These are phyloP conservation scores for Erigeron canadensis DNA, from an alignment of 129 eudicot genomes.

Conservation along the genomic window DNA sequence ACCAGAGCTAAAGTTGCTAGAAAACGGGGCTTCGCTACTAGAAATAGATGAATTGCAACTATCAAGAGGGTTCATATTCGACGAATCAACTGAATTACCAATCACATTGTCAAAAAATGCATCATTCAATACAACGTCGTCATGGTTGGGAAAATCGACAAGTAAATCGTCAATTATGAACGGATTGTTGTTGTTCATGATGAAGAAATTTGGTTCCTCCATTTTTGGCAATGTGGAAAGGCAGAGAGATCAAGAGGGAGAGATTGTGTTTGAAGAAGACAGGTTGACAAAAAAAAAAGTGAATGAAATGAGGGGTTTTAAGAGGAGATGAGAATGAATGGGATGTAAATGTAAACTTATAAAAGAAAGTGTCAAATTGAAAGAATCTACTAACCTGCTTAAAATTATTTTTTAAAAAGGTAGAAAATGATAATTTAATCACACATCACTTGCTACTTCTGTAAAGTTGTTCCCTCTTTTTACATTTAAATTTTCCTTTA, in stretches of 20 bases:
- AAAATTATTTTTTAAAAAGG: conserved; percentile 2
- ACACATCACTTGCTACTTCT: conserved; percentile 43
- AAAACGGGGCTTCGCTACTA: conserved; percentile 46
- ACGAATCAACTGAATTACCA: conserved; percentile 50
- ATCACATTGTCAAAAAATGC: conserved; percentile 49
- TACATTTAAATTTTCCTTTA: conserved; percentile 23
- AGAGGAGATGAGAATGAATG: conserved; percentile 50
- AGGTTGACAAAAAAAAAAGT: background rate
- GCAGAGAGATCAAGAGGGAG: conserved; percentile 13
- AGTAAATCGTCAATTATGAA: conserved; percentile 69
- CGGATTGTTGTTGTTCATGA: conserved; percentile 35
- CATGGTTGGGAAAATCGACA: conserved; percentile 63
- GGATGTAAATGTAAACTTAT: conserved; percentile 40
- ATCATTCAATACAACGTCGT: conserved; percentile 59
- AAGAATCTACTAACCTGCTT: conserved; percentile 21
- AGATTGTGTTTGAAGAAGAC: conserved; percentile 26
- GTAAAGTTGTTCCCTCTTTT: conserved; percentile 52
- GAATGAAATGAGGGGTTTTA: conserved; percentile 18
- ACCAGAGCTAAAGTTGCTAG: conserved; percentile 45
- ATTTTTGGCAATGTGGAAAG: conserved; percentile 25
- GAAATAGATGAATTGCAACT: conserved; percentile 82
- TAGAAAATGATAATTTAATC: conserved; percentile 21
- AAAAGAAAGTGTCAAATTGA: conserved; percentile 20
- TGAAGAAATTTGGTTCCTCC: background rate
- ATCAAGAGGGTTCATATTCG: conserved; percentile 30